A percentile compares a stretch with the other conserved stretches of the same genome.
Evolutionary conservation across 202 grass and related monocot genomes (phyloP).

Genomic region (Thinopyrum obtusiflorum): DNA sequence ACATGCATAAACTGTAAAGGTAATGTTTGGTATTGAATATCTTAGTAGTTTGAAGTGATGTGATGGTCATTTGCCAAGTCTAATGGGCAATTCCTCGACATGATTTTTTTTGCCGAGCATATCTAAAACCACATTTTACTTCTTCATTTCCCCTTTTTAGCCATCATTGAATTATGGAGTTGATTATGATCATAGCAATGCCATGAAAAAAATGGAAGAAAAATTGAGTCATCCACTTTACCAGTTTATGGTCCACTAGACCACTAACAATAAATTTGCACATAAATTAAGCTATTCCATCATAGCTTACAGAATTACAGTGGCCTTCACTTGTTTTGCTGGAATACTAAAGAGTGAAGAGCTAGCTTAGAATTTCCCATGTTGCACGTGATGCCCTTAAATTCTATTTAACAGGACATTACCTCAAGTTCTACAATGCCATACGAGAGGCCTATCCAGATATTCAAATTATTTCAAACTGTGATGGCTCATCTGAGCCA

Average conservation of each 20-base stretch:
- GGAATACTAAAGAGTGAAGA: not conserved
- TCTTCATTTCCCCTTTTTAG: not conserved
- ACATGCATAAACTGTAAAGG: not conserved
- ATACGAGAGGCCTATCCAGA: constrained; percentile 66
- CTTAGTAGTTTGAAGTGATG: not conserved
- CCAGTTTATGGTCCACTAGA: not conserved
- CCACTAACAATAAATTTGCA: not conserved
- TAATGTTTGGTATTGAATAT: not conserved
- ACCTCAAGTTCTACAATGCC: constrained; percentile 64
- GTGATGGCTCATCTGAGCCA: constrained; percentile 54
- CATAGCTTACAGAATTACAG: not conserved
- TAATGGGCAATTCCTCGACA: not conserved
- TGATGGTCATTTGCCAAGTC: not conserved
- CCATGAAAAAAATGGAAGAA: not conserved
- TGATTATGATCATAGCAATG: not conserved
- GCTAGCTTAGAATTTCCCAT: not conserved
- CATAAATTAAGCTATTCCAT: not conserved
- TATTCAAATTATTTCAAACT: constrained; percentile 81
- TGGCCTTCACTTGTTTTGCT: not conserved
- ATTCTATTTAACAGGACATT: constrained; percentile 56
- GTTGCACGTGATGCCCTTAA: constrained; percentile 1
- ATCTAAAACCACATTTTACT: not conserved
- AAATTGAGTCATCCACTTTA: not conserved
- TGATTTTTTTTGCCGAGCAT: not conserved
- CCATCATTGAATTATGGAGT: not conserved